phyloP scores from a whole-genome alignment of 2,329 filamentous ascomycete genomes.

The Fusarium nurragi region DNA sequence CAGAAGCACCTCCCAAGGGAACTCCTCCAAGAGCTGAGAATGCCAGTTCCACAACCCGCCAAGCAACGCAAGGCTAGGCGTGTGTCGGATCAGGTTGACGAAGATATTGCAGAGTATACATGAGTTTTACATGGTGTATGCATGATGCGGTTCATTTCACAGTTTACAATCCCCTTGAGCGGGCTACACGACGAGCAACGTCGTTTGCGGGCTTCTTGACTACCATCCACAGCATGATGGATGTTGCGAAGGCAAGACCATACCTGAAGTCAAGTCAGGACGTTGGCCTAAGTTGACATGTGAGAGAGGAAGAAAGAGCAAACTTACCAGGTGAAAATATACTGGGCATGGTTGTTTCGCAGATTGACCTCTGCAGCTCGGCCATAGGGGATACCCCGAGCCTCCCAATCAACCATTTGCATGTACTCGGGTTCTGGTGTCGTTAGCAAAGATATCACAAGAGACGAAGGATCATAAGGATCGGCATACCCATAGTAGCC shows the following conservation, averaged over 20 bases:
- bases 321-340: constrained; percentile 97
- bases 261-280: constrained; percentile 68
- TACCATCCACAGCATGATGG: constrained; percentile 97
- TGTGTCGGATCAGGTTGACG: constrained; percentile 43
- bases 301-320: not conserved
- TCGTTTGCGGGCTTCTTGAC: constrained; percentile 84
- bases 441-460: constrained; percentile 19
- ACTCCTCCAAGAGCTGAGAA: constrained; percentile 81
- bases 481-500: constrained; percentile 82
- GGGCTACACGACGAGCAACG: constrained; percentile 71
- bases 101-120: constrained; percentile 51
- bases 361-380: constrained; percentile 89
- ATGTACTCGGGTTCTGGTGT: constrained; percentile 78
- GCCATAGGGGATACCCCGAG: constrained; percentile 88
- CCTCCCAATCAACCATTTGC: constrained; percentile 76
- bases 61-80: constrained; percentile 56
- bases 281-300: not conserved
- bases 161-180: constrained; percentile 43
- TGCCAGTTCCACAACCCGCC: constrained; percentile 65
- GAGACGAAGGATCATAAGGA: not conserved
- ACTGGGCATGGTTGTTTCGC: constrained; percentile 96
- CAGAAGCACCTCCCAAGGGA: constrained; percentile 84
- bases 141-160: constrained; percentile 11
- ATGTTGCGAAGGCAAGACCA: constrained; percentile 82
- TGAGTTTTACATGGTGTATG: constrained; percentile 38